These are phyloP conservation scores for Cryomyces minteri DNA, from an alignment of 495 filamentous ascomycete species.

Conservation along the genomic window DNA sequence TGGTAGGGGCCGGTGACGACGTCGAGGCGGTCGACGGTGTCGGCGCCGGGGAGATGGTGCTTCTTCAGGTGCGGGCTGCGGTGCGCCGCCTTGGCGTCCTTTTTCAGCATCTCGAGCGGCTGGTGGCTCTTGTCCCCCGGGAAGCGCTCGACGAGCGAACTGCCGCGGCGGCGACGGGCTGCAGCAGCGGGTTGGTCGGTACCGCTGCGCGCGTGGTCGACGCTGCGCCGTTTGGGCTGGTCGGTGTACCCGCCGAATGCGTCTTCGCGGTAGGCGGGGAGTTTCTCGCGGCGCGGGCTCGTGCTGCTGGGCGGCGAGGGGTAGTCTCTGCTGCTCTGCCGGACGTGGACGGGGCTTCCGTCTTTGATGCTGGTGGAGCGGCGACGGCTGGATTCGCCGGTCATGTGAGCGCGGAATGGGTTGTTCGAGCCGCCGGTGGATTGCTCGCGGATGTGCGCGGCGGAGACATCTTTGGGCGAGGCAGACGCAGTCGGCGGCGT, in stretches of 20 bases:
- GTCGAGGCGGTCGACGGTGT: constrained; percentile 71
- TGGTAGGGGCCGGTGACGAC: constrained; percentile 48
- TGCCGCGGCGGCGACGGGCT: constrained; percentile 19
- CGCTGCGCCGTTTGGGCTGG: constrained; percentile 9
- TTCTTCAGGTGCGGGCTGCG: constrained; percentile 42
- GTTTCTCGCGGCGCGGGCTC: constrained; percentile 17
- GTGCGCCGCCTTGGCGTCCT: constrained; percentile 39
- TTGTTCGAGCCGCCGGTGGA: constrained; percentile 16
- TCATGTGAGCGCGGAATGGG: constrained; percentile 10
- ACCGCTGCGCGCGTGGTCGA: constrained; percentile 1
- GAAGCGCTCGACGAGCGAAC: constrained; percentile 37
- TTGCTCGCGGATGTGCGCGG: constrained; percentile 5
- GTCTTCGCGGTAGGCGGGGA: constrained; percentile 15
- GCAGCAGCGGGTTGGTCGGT: neutral
- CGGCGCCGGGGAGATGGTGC: constrained; percentile 46
- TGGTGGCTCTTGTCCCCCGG: constrained; percentile 41
- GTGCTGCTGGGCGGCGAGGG: constrained; percentile 11
- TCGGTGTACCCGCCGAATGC: constrained; percentile 12
- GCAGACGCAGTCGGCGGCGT: constrained; percentile 8
- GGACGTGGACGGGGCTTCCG: constrained; percentile 11
- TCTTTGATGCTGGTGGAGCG: constrained; percentile 8
- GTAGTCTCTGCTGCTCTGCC: constrained; percentile 6
- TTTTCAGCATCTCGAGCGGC: constrained; percentile 41
- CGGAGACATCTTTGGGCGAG: constrained; percentile 4
- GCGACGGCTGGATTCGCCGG: neutral